These are phyloP conservation scores for Fonsecaea pedrosoi DNA, from an alignment of 2,329 filamentous ascomycete species.

Conservation along the genomic window DNA sequence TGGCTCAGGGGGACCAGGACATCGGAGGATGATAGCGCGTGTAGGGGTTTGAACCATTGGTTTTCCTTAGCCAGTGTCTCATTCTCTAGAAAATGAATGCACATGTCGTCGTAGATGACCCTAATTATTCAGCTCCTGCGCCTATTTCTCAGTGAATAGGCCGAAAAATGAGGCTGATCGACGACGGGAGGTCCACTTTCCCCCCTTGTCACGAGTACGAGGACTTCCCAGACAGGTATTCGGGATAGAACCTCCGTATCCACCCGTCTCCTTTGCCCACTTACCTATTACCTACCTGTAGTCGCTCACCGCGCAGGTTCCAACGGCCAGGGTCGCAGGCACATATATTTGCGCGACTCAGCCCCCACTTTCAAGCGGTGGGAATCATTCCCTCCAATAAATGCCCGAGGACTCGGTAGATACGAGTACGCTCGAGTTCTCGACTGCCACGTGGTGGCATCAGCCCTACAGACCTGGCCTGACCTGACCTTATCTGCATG, in stretches of 20 bases:
- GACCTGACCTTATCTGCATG: too few species aligned
- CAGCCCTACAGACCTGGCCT: constrained; percentile 13
- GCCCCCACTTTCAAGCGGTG: constrained; percentile 30
- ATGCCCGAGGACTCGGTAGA: too few species aligned
- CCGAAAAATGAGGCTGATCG: background rate
- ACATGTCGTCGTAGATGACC: background rate
- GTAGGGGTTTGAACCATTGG: background rate
- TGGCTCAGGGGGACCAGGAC: background rate
- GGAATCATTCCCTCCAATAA: constrained; percentile 4
- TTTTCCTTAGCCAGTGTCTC: background rate
- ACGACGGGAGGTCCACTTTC: background rate
- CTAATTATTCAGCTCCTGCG: background rate
- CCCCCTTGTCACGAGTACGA: too few species aligned
- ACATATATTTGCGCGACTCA: constrained; percentile 14
- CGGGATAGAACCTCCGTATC: background rate
- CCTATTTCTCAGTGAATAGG: background rate
- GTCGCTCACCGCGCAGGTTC: constrained; percentile 19
- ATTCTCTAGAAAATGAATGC: background rate
- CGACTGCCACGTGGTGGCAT: constrained; percentile 12
- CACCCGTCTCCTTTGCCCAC: background rate
- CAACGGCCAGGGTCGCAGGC: background rate
- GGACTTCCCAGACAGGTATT: background rate
- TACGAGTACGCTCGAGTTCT: background rate
- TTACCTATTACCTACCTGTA: too few species aligned
- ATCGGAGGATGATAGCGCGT: background rate